These are phyloP conservation scores for Rhodotorula diobovata DNA, from an alignment of 768 basidiomycete species.

Conservation along the genomic window DNA sequence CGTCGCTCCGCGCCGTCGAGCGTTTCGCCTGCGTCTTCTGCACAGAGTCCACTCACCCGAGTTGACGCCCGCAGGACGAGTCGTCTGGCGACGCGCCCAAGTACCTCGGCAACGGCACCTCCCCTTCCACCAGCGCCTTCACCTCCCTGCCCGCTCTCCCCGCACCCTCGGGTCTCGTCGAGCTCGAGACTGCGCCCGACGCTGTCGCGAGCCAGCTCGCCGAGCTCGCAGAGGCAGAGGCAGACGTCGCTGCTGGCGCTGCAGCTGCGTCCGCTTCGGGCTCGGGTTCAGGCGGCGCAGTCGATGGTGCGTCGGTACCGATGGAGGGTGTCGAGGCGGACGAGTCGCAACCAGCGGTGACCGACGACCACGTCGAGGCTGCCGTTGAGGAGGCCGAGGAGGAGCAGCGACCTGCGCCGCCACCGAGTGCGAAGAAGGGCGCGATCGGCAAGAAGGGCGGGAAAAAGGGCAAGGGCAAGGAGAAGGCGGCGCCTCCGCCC, in stretches of 20 bases:
- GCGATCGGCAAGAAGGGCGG: constrained; percentile 1
- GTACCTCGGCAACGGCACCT: constrained; percentile 15
- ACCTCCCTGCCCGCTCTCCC: constrained; percentile 14
- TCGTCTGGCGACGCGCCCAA: background rate
- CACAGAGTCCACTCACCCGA: background rate
- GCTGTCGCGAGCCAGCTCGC: constrained; percentile 8
- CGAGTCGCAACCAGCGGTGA: background rate
- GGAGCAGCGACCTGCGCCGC: background rate
- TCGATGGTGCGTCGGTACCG: background rate
- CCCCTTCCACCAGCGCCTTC: background rate
- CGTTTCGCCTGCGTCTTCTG: background rate
- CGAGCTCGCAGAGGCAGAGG: constrained; percentile 7
- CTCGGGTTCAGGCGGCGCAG: background rate
- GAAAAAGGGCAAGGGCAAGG: constrained; percentile 22
- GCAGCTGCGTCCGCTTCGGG: background rate
- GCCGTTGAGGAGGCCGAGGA: background rate
- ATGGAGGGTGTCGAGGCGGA: constrained; percentile 61
- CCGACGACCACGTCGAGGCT: background rate
- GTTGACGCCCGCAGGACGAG: background rate
- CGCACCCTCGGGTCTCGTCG: constrained; percentile 19
- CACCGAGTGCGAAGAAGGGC: constrained; percentile 3
- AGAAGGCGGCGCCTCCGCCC: background rate
- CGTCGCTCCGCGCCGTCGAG: background rate
- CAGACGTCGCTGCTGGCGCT: background rate
- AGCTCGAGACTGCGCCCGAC: constrained; percentile 18